These are phyloP conservation scores for Mycothermus thermophilus DNA, from an alignment of 495 filamentous ascomycete genomes.

Conservation along the genomic window DNA sequence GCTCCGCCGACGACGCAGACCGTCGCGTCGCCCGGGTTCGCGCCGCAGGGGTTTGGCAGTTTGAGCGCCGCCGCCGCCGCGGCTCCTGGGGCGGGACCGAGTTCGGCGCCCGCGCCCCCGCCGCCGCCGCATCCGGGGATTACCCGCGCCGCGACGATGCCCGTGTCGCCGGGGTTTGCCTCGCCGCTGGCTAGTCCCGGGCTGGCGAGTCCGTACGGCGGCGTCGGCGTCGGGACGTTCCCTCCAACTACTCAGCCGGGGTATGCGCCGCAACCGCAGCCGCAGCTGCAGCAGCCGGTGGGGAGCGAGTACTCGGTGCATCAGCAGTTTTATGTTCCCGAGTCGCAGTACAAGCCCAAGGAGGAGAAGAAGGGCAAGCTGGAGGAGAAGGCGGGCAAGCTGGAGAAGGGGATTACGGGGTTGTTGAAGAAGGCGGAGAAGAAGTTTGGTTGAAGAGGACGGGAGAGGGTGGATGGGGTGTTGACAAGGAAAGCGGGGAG, in stretches of 20 bases:
- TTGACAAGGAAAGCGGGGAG: background rate
- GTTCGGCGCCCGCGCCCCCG: constrained; percentile 18
- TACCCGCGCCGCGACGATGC: constrained; percentile 30
- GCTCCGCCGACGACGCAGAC: constrained; percentile 27
- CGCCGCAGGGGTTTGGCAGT: constrained; percentile 22
- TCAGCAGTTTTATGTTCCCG: constrained; percentile 62
- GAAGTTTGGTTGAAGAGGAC: constrained; percentile 42
- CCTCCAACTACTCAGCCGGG: constrained; percentile 22
- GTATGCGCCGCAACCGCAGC: constrained; percentile 11
- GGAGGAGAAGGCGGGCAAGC: constrained; percentile 49
- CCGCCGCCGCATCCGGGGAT: constrained; percentile 23
- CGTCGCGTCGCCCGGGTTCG: constrained; percentile 26
- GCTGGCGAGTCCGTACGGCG: constrained; percentile 23
- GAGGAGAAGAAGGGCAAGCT: constrained; percentile 41
- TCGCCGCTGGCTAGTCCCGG: constrained; percentile 4
- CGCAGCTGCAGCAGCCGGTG: constrained; percentile 15
- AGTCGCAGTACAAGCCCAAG: constrained; percentile 42
- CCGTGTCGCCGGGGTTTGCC: constrained; percentile 5
- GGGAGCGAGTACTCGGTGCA: constrained; percentile 51
- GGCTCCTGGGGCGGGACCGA: constrained; percentile 5
- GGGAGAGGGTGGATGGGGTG: no score
- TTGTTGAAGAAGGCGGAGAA: constrained; percentile 87
- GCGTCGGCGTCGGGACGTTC: constrained; percentile 12
- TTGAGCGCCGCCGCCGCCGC: constrained; percentile 7
- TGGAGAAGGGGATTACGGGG: constrained; percentile 67